Evolutionary conservation across 306 rosid genomes (phyloP).

Genomic region (Vicia faba): DNA sequence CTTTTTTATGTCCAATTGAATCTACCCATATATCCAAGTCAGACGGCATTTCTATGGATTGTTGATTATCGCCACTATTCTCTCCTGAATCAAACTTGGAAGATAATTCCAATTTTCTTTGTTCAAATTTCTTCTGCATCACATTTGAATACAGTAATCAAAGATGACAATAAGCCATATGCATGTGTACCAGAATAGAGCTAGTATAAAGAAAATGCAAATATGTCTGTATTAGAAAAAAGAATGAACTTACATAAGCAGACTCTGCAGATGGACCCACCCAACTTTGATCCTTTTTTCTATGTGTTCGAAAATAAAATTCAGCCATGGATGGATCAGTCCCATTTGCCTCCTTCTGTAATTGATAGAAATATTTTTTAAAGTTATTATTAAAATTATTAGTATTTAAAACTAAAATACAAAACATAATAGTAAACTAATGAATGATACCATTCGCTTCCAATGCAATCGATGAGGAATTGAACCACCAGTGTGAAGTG

Average conservation of each 20-base stretch:
- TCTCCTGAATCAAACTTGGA: neutral
- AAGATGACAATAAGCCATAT: no score
- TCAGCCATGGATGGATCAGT: slow-evolving; percentile 19
- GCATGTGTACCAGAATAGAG: no score
- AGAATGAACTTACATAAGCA: slow-evolving; percentile 8
- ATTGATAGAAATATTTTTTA: neutral
- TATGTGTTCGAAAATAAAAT: slow-evolving; percentile 27
- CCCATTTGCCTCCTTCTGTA: slow-evolving; percentile 24
- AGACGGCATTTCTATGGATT: neutral
- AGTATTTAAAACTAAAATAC: neutral
- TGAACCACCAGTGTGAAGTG: slow-evolving; percentile 29
- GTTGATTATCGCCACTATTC: neutral
- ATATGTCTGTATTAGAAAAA: no score
- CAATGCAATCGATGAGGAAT: slow-evolving; percentile 34
- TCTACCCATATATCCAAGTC: slow-evolving; percentile 8
- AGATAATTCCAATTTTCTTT: neutral
- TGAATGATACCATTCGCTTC: slow-evolving; percentile 27
- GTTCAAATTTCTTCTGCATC: slow-evolving; percentile 17
- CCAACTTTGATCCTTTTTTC: slow-evolving; percentile 24
- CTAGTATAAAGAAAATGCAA: no score
- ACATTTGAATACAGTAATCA: neutral
- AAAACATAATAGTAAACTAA: neutral
- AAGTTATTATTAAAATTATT: neutral
- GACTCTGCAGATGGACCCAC: neutral
- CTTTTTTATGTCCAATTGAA: neutral